Conservation (phyloP, 345 rosid species). For the Gynandropsis gynandra region DNA sequence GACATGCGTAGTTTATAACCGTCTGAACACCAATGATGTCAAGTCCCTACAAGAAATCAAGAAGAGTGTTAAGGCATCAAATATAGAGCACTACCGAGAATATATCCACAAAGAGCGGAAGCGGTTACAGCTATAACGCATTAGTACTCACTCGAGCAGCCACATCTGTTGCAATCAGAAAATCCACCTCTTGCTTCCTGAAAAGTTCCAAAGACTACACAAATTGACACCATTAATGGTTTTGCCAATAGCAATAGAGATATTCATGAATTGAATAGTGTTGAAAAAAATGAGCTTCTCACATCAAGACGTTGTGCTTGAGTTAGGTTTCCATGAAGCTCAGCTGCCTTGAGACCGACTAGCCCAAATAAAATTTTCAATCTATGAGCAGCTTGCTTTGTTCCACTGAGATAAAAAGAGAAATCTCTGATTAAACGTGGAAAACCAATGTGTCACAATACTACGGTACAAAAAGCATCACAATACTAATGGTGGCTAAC, state of each 20-base stretch:
- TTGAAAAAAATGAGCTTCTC: constrained; percentile 27
- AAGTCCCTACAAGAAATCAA: constrained; percentile 54
- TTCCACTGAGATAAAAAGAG: constrained; percentile 56
- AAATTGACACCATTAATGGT: constrained; percentile 21
- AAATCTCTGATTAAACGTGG: constrained; percentile 11
- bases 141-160: constrained; percentile 81
- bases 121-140: neutral
- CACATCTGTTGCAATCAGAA: constrained; percentile 91
- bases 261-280: constrained; percentile 7
- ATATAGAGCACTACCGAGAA: constrained; percentile 9
- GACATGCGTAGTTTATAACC: constrained; percentile 93
- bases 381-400: constrained; percentile 92
- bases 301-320: constrained; percentile 96
- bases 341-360: constrained; percentile 80
- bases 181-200: constrained; percentile 87
- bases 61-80: constrained; percentile 15
- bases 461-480: constrained; percentile 10
- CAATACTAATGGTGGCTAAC: constrained; percentile 26
- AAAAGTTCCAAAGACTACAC: constrained; percentile 83
- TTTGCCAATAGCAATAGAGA: constrained; percentile 3
- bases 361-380: constrained; percentile 88
- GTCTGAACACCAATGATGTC: constrained; percentile 96
- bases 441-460: constrained; percentile 9
- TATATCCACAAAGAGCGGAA: constrained; percentile 1
- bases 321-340: constrained; percentile 98